Conservation (phyloP, 768 basidiomycete genomes). For the Clitopilus hobsonii region DNA sequence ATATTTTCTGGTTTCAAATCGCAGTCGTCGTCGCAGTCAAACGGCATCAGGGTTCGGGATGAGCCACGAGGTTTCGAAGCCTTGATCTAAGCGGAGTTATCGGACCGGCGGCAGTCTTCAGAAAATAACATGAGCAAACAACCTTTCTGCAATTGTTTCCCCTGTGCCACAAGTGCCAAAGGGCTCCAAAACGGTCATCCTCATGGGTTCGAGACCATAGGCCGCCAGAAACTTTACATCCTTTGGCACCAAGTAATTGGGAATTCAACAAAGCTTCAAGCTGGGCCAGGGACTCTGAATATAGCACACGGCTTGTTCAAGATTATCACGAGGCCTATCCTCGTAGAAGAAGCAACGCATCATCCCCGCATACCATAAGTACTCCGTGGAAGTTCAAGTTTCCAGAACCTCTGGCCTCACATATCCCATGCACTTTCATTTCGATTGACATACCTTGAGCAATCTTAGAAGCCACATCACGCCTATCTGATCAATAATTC, state of each 20-base stretch:
- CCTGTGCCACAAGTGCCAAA: not conserved
- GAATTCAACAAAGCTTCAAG: not conserved
- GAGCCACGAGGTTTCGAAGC: too few species aligned
- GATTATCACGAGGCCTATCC: too few species aligned
- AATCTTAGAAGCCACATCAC: not conserved
- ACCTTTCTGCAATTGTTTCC: not conserved
- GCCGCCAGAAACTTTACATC: not conserved
- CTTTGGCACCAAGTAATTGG: not conserved
- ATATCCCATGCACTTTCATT: not conserved
- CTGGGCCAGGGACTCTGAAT: too few species aligned
- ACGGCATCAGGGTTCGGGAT: too few species aligned
- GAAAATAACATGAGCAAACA: not conserved
- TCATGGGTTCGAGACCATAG: not conserved
- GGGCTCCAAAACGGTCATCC: not conserved
- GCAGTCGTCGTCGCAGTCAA: too few species aligned
- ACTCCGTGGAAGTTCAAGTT: not conserved
- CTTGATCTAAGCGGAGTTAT: not conserved
- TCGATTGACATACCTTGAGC: not conserved
- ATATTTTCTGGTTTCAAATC: too few species aligned
- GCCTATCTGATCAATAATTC: not conserved
- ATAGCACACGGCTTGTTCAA: too few species aligned
- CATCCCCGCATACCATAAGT: not conserved
- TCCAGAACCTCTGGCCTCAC: not conserved
- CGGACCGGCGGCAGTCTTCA: not conserved
- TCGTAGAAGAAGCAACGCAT: not conserved